Evolutionary conservation across 306 rosid species (phyloP), one percentile per base, ranked within the genome.

Genomic region (Quercus aquifolioides): DNA sequence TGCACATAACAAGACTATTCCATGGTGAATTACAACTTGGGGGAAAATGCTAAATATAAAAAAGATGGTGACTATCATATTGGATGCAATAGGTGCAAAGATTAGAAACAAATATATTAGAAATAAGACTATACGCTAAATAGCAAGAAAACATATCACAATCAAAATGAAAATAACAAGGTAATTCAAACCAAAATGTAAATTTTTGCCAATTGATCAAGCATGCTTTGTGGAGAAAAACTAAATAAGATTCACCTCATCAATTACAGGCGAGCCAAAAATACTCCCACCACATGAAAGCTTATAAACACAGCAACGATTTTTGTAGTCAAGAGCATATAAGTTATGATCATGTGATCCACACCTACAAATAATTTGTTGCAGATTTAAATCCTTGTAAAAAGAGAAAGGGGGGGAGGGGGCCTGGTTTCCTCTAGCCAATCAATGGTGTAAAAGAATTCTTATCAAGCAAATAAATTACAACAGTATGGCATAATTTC

Each of bases 311-410:
- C 97, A 94, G 62, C 88, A 79, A 74, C 79, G 90, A 41, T 88
- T 88, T 74, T 83, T 74, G 88, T 92, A 94, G 84, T 94, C 98
- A 74, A 91, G 92, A 71, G 98, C 97, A 88, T 92, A 94, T 76
- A 94, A 81, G 79, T 88, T 82, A 84, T 85, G 97, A 82, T 94
- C 98, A 85, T 94, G 87, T 7, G 98, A 92, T 86, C 97, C 98
- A 88, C 97, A 94, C 98, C 98, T 94, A 88, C 85, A 87, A 28
- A 77, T 74, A 75, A 71, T 13, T 71, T 3, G 10, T 54, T 19
- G 71, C 9, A 38, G 49, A 35, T 78, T 41, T 67, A 12, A 35
- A 9, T 11, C 25, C n/a, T 31, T 31, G 41, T 30, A 33, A 46
- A 73, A 26, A 10, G 63, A 51, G 25, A 38, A 8, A 38, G 10